Base-by-base conservation (phyloP, 1,284 basidiomycete species). In the Marasmius oreades region DNA sequence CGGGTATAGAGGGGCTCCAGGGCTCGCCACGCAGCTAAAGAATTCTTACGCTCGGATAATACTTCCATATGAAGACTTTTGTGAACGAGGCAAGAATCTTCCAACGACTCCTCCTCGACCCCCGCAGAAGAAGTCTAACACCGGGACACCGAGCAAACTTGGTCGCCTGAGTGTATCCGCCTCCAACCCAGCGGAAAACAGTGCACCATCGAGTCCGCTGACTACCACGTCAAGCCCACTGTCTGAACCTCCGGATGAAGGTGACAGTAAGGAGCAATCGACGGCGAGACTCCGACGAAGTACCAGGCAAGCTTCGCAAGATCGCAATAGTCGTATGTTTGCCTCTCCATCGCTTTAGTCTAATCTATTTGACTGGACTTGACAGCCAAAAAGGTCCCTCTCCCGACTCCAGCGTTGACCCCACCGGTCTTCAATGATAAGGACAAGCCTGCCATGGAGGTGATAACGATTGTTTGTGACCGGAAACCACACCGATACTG, bases 21-120 rank as follows among this genome's bases (percentile, higher is more conserved):
- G 90, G 47, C 80, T 95, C 53, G 90, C 92, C 8, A 88, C 90
- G 1, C 89, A 94, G 67, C 83, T 98, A 70, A 94, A 92, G 73
- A 88, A 86, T 62, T 93, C 95, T 3, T 99, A 98, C 73, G 81
- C 81, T 56, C 86, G 89, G 56, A 91, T 99, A 68, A 92, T 99
- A 62, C 79, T 93, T 33, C 97, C 96, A 7, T 99, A 94, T 67
- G 96, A 99, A 68, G 85, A 90, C 66, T 98, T 94, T 70, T 87
- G 88, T 56, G 84, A 88, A 53, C 82, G 86, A 48, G 88, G 89
- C 43, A 84, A 86, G 62, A 86, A 81, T 63, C 84, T 84, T 26
- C 80, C 86, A 51, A 76, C 83, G 14, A 55, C 57, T 67, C 75
- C 55, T 67, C 75, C 64, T 62, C 71, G 51, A 55, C 65, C 42